These are phyloP conservation scores for Trichoderma pleuroti DNA, from an alignment of 2,329 filamentous ascomycete genomes.

Conservation along the genomic window DNA sequence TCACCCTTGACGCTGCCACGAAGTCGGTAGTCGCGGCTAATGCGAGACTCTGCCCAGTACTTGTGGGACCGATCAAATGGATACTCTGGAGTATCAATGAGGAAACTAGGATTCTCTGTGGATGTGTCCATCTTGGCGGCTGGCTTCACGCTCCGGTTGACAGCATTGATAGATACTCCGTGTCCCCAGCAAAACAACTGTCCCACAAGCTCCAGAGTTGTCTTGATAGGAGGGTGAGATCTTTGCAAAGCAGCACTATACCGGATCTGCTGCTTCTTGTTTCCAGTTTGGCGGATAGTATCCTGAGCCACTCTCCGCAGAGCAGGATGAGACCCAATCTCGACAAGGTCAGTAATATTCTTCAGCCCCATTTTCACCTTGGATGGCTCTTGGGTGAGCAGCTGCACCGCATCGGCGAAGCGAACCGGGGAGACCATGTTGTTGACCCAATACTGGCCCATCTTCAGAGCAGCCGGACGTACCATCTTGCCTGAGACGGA, in stretches of 20 bases:
- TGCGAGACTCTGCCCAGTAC: conserved; percentile 18
- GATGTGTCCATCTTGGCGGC: not conserved
- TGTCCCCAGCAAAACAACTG: conserved; percentile 4
- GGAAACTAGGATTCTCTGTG: not conserved
- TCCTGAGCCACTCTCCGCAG: not conserved
- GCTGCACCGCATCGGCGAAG: conserved; percentile 2
- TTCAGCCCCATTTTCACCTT: not conserved
- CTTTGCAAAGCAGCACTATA: not conserved
- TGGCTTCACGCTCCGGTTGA: not conserved
- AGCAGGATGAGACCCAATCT: conserved; percentile 11
- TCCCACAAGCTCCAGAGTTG: not conserved
- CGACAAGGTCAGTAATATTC: not conserved
- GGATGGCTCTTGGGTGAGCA: not conserved
- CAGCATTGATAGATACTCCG: not conserved
- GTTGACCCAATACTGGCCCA: conserved; percentile 15
- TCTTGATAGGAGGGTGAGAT: not conserved
- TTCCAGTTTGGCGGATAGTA: not conserved
- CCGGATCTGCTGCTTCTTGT: not conserved
- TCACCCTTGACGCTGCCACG: conserved; percentile 27
- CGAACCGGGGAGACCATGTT: conserved; percentile 16
- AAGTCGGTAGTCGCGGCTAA: conserved; percentile 25
- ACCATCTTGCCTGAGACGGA: conserved; percentile 9
- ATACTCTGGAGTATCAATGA: conserved; percentile 22
- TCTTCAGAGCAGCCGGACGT: not conserved
- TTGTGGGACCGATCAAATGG: conserved; percentile 19